Evolutionary conservation across 73 alveolate genomes (phyloP), one percentile per base, ranked within the genome.

Genomic region (Symbiodinium pilosum): DNA sequence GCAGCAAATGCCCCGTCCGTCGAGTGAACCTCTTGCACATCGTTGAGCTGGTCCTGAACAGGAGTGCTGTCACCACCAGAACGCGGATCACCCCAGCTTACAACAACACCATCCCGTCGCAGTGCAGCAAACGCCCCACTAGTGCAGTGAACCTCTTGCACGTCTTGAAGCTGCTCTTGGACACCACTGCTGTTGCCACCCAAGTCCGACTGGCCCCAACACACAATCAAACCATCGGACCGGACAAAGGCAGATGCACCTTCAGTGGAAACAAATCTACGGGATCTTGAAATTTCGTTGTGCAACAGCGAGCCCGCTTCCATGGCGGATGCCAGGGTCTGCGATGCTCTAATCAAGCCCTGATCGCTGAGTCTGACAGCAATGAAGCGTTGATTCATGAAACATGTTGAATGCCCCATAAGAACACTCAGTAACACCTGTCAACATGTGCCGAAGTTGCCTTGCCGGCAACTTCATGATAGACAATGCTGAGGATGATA

Each of bases 1-100:
- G 92, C 92, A 4, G 92, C 92, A 52, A 84, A 84, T 1, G 92
- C 92, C 14, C 69, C 51, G 26, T 84, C 92, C 5, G 92, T 84
- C 73, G 71, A 51, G 30, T 6, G 41, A 30, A 84, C 11, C 38
- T 84, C 69, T 28, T 40, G 71, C 21, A 84, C 92, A 9, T 26
- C 51, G 26, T 21, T 14, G 30, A 84, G 92, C 71, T 42, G 92
- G 1, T 84, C 41, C 24, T 84, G 92, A 42, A 84, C 92, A 24
- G 92, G 8, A 5, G 68, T 4, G 69, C 75, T 84, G 69, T 84
- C 92, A 32, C 92, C 92, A 28, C 92, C 92, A 21, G 36, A 84
- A 24, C 16, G 16, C 42, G 69, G 41, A 24, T 42, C 39, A 20
- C 92, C 92, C 92, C 92, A 84, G 38, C 69, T 42, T 28, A 84